Base-by-base conservation (phyloP, 2,329 filamentous ascomycete genomes). In the Blumeria hordei region DNA sequence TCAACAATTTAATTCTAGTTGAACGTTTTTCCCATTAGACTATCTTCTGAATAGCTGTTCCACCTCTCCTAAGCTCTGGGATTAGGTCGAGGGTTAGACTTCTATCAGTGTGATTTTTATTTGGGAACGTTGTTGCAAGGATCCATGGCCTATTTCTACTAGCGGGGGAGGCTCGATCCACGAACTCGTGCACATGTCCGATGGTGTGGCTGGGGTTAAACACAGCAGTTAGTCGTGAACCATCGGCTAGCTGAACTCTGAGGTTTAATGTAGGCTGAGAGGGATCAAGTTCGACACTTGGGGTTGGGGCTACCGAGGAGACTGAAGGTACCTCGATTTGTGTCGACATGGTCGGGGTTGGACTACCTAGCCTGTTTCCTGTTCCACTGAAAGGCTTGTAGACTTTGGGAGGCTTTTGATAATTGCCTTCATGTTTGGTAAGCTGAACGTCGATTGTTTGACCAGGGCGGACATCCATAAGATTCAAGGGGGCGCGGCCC, bases 161-260 rank as follows among this genome's bases (percentile, higher is more conserved):
- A 6, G 73, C 73, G 0, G 78, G 66, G 32, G 76, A 80, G 0
- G 83, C 75, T n/a, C 74, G 72, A 57, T 76, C 70, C 57, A 90
- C 77, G 62, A 90, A 90, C 8, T 73, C 71, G 66, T 92, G 90
- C 8, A 93, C 74, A 60, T 90, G 82, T 14, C 78, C 81, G 50
- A 93, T 69, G 0, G 85, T 92, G 61, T 87, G 81, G 0, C 76
- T 81, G 0, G 81, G 80, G 69, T 92, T 92, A 70, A 93, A 93
- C 8, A 85, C 77, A 32, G 82, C 84, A n/a, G 81, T 78, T 28
- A 92, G 70, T 45, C 85, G 75, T 1, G 82, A 83, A 41, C 85
- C 86, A 60, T 90, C 81, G 1, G 81, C 83, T 55, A 92, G 74
- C 63, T 87, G 83, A 56, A 93, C 81, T 61, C 87, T 81, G 43